Evolutionary conservation across 106 monocot genomes (phyloP).

Genomic region (Posidonia australis): DNA sequence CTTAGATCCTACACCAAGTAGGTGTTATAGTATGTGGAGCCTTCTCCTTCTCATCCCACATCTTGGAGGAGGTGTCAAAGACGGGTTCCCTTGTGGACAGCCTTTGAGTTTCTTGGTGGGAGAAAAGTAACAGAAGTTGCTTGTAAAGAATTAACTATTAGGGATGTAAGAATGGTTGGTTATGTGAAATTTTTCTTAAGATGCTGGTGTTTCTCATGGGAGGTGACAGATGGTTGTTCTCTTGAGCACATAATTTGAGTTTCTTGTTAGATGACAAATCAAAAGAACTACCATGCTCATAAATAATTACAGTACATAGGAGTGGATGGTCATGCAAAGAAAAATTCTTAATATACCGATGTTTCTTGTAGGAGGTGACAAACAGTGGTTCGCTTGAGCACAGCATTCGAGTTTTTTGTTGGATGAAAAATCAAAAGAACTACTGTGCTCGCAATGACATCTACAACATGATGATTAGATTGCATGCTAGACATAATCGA

Average conservation of each 20-base stretch:
- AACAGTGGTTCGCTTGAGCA: constrained; percentile 63
- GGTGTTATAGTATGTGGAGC: too few species aligned
- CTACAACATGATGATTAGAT: constrained; percentile 29
- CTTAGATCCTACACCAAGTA: too few species aligned
- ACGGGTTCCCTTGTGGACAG: too few species aligned
- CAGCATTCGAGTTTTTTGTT: constrained; percentile 66
- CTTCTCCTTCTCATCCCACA: too few species aligned
- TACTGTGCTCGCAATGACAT: constrained; percentile 23
- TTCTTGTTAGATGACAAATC: constrained; percentile 92
- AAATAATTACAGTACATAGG: too few species aligned
- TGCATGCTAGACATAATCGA: constrained; percentile 74
- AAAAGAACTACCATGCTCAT: constrained; percentile 16
- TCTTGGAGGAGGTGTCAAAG: too few species aligned
- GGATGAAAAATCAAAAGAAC: constrained; percentile 85
- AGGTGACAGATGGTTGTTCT: constrained; percentile 55
- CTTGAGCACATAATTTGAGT: constrained; percentile 74
- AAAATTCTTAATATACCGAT: not conserved
- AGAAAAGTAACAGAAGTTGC: too few species aligned
- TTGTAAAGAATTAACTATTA: too few species aligned
- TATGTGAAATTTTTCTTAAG: not conserved
- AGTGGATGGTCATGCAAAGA: too few species aligned
- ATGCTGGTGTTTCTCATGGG: constrained; percentile 35
- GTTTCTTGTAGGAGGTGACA: constrained; percentile 61
- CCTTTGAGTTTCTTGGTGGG: too few species aligned
- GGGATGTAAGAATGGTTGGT: too few species aligned